Percentiles rank a stretch among this genome's conserved stretches.
Conservation (phyloP, 2,329 filamentous ascomycete genomes). For the Diaporthe velutina region DNA sequence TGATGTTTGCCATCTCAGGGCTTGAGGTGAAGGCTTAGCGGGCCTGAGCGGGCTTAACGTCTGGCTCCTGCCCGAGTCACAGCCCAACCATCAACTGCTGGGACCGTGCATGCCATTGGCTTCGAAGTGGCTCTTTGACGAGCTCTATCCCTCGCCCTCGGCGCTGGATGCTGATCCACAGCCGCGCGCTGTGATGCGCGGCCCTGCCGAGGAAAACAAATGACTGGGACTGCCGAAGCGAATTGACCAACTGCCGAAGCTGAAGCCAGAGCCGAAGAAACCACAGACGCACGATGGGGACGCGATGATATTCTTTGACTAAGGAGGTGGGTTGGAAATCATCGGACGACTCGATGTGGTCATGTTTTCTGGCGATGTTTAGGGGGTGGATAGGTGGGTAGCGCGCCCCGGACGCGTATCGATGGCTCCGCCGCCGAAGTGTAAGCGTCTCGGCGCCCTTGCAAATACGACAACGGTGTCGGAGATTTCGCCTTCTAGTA, state of each 20-base stretch:
- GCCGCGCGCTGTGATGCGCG: conserved; percentile 9
- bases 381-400: conserved; percentile 2
- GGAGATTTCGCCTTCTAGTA: conserved; percentile 18
- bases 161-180: conserved; percentile 16
- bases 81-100: not conserved
- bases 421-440: conserved; percentile 9
- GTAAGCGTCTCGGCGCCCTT: conserved; percentile 22
- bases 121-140: conserved; percentile 16
- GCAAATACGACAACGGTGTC: conserved; percentile 18
- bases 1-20: not conserved
- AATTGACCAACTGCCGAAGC: conserved; percentile 30
- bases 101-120: conserved; percentile 4
- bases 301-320: not conserved
- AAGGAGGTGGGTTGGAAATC: not conserved
- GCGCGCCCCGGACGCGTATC: conserved; percentile 24
- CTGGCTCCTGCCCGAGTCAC: not conserved
- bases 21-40: not conserved
- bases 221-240: not conserved
- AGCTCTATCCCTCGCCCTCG: not conserved
- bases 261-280: conserved; percentile 9
- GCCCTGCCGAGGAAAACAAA: conserved; percentile 13
- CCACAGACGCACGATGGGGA: conserved; percentile 12
- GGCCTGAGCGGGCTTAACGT: not conserved
- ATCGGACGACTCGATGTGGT: conserved; percentile 13
- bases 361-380: conserved; percentile 17